phyloP scores from a whole-genome alignment of 768 basidiomycete species.

The Termitomyces sp. region DNA sequence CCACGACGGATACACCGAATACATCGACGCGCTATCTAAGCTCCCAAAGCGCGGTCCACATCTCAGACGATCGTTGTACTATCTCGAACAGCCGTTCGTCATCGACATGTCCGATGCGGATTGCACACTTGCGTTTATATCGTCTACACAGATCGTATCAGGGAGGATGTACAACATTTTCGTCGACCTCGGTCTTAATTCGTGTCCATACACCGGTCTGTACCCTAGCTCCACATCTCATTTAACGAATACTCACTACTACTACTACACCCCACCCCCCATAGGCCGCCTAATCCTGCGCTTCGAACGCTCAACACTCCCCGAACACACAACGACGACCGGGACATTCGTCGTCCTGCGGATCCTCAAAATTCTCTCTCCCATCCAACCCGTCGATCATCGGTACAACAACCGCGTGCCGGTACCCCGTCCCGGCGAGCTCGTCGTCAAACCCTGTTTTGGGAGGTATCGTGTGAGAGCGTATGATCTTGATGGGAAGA shows the following conservation, averaged over 20 bases:
- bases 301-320: slow-evolving; percentile 12
- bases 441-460: background rate
- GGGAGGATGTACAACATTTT: no score
- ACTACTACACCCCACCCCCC: no score
- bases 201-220: background rate
- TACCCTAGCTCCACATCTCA: no score
- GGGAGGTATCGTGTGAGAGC: no score
- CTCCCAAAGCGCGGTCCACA: no score
- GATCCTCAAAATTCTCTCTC: slow-evolving; percentile 15
- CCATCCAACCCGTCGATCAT: slow-evolving; percentile 8
- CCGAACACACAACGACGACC: slow-evolving; percentile 25
- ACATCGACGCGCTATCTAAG: background rate
- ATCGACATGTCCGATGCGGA: background rate
- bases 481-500: no score
- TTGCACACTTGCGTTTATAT: background rate
- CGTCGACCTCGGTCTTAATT: no score
- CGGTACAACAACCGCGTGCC: slow-evolving; percentile 2
- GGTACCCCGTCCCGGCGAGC: background rate
- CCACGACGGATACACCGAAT: background rate
- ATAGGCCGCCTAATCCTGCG: slow-evolving; percentile 11
- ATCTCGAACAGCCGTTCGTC: slow-evolving; percentile 3
- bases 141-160: background rate
- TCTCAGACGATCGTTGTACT: background rate
- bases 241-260: no score
- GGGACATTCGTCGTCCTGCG: slow-evolving; percentile 28